These are phyloP conservation scores for Trametes cubensis DNA, from an alignment of 768 basidiomycete species.

Conservation along the genomic window DNA sequence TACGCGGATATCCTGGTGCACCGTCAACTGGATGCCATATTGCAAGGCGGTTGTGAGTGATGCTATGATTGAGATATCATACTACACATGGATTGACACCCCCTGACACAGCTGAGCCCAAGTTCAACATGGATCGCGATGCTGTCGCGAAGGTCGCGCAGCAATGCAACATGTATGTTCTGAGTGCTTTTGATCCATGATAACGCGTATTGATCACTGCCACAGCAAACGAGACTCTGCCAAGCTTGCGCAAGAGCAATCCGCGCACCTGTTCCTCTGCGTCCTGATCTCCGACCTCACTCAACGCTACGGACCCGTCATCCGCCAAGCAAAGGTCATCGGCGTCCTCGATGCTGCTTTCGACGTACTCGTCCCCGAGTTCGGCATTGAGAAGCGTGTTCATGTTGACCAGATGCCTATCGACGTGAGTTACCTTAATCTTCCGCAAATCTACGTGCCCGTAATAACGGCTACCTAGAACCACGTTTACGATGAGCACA, in stretches of 20 bases:
- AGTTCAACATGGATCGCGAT: constrained; percentile 97
- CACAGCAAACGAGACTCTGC: constrained; percentile 89
- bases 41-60: constrained; percentile 66
- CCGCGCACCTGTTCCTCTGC: constrained; percentile 92
- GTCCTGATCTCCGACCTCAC: constrained; percentile 94
- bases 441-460: background rate
- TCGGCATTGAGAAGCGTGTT: constrained; percentile 98
- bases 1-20: constrained; percentile 96
- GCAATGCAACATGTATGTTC: constrained; percentile 90
- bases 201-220: constrained; percentile 5
- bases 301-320: constrained; percentile 90
- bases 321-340: constrained; percentile 93
- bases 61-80: too few species aligned
- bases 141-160: constrained; percentile 97
- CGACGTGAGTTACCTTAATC: constrained; percentile 58
- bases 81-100: constrained; percentile 13
- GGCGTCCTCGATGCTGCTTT: constrained; percentile 98
- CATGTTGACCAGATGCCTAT: constrained; percentile 99
- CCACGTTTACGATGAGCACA: constrained; percentile 94
- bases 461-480: constrained; percentile 53
- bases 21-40: constrained; percentile 90
- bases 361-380: constrained; percentile 94
- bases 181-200: background rate
- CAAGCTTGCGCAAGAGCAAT: constrained; percentile 92
- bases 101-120: constrained; percentile 58